Conservation (phyloP, 139 green algal species). For the Chara braunii region DNA sequence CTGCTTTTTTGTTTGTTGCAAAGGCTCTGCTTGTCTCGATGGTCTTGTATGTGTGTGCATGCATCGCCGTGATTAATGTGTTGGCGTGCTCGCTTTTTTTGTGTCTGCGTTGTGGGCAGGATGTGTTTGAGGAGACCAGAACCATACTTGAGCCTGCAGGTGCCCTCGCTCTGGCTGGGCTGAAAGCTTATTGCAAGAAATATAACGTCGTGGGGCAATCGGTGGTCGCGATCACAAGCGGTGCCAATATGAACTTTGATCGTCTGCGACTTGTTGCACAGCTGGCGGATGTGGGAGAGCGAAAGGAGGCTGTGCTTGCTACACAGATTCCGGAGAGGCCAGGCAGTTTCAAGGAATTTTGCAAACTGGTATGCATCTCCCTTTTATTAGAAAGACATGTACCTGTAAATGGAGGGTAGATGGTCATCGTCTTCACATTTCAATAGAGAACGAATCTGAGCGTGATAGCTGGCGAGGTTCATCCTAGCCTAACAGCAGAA, state of each 20-base stretch:
- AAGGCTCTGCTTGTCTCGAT: no score
- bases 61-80: no score
- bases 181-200: slow-evolving; percentile 68
- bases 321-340: slow-evolving; percentile 72
- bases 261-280: slow-evolving; percentile 82
- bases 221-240: slow-evolving; percentile 58
- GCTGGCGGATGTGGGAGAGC: slow-evolving; percentile 79
- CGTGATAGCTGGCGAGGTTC: no score
- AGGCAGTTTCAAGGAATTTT: slow-evolving; percentile 41
- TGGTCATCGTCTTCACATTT: no score
- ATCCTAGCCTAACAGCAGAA: no score
- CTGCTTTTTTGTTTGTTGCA: no score
- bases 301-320: slow-evolving; percentile 72
- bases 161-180: slow-evolving; percentile 78
- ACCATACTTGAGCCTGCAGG: slow-evolving; percentile 73
- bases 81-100: no score
- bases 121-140: slow-evolving; percentile 44
- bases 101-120: slow-evolving; percentile 15
- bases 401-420: no score
- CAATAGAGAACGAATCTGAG: no score
- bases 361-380: not conserved
- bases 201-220: slow-evolving; percentile 16
- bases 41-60: no score
- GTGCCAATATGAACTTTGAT: slow-evolving; percentile 97
- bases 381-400: no score